Evolutionary conservation across 768 basidiomycete species (phyloP).

Genomic region (Mycena haematopus): DNA sequence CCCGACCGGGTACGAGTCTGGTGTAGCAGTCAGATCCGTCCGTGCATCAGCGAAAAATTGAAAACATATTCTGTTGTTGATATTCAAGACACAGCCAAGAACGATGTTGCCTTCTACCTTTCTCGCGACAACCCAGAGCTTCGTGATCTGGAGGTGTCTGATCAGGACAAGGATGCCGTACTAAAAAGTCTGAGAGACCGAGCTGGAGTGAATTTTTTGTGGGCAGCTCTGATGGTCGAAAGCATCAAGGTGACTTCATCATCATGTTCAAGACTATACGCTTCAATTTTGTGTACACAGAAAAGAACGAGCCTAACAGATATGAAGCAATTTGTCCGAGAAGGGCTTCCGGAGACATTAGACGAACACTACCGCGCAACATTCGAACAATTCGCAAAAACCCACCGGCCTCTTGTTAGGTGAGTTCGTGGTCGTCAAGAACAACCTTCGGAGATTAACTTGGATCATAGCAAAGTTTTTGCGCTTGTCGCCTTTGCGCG

Average conservation of each 20-base stretch:
- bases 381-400: neutral
- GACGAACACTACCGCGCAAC: neutral
- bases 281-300: neutral
- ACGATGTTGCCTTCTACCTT: conserved; percentile 28
- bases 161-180: conserved; percentile 12
- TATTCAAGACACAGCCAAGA: conserved; percentile 22
- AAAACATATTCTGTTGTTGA: conserved; percentile 20
- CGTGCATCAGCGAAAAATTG: conserved; percentile 26
- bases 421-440: neutral
- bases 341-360: neutral
- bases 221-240: conserved; percentile 11
- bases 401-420: neutral
- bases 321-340: neutral
- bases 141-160: conserved; percentile 5
- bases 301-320: neutral
- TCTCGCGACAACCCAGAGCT: conserved; percentile 19
- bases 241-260: neutral
- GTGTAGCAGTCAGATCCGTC: conserved; percentile 33
- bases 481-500: neutral
- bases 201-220: conserved; percentile 34
- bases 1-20: conserved; percentile 33
- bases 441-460: neutral
- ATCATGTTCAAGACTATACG: neutral
- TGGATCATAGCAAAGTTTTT: neutral
- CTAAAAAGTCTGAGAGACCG: conserved; percentile 16